A percentile compares a stretch with the other conserved stretches of the same genome.
These are phyloP conservation scores for Stephania yunnanensis DNA, from an alignment of 164 flowering plant species.

Conservation along the genomic window DNA sequence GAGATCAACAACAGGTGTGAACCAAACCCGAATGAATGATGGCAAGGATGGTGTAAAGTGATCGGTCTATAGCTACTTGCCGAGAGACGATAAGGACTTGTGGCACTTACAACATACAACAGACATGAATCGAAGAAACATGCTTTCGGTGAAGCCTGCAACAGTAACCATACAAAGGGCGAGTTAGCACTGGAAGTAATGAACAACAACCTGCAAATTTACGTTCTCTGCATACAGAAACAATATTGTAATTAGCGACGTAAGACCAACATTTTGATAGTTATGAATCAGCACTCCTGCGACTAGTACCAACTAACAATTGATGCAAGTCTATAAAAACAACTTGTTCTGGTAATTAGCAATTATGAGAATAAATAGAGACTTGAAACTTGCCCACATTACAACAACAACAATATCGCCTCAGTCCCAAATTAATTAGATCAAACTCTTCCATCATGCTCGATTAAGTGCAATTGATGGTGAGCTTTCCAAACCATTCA, in stretches of 20 bases:
- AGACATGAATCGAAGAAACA: too few species aligned
- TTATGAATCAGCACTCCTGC: not conserved
- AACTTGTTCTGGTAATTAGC: not conserved
- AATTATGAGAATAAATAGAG: not conserved
- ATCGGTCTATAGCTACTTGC: not conserved
- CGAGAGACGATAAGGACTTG: not conserved
- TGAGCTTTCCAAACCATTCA: too few species aligned
- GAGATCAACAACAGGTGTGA: not conserved
- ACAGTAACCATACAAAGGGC: too few species aligned
- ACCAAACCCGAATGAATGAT: not conserved
- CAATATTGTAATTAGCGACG: not conserved
- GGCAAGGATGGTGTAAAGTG: not conserved
- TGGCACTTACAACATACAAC: not conserved
- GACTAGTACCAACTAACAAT: not conserved
- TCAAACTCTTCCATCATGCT: too few species aligned
- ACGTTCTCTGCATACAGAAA: constrained; percentile 1
- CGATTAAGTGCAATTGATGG: too few species aligned
- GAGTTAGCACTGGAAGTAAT: not conserved
- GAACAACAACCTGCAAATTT: not conserved
- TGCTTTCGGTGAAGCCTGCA: too few species aligned
- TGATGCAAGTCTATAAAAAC: not conserved
- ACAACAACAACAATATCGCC: too few species aligned
- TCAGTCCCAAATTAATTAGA: too few species aligned
- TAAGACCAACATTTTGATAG: not conserved
- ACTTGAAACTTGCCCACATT: not conserved